These are phyloP conservation scores for Amphicarpaea edgeworthii DNA, from an alignment of 306 rosid species.

Conservation along the genomic window DNA sequence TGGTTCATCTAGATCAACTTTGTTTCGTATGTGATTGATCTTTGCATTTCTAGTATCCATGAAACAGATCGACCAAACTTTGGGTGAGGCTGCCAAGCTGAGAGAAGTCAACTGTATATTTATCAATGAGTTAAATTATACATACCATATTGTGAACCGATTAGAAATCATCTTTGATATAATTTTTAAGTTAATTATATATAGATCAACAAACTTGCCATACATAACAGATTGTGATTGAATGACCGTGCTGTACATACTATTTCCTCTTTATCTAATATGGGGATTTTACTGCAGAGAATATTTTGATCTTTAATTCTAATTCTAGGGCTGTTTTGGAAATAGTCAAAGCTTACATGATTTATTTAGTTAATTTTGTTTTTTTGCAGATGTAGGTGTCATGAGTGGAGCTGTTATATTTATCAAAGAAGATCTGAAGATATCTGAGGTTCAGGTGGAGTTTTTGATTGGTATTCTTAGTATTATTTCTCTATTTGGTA, in stretches of 20 bases:
- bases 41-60: conserved; percentile 3
- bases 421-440: conserved; percentile 87
- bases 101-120: background rate
- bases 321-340: conserved; percentile 4
- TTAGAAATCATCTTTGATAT: background rate
- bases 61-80: conserved; percentile 38
- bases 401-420: conserved; percentile 97
- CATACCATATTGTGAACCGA: too few relatives aligned
- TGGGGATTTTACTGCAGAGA: conserved; percentile 9
- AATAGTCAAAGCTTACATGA: conserved; percentile 15
- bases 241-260: too few relatives aligned
- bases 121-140: background rate
- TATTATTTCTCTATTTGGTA: conserved; percentile 84
- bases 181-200: background rate
- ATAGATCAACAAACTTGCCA: background rate
- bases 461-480: conserved; percentile 87
- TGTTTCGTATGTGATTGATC: conserved; percentile 26
- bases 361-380: conserved; percentile 43
- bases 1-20: conserved; percentile 12
- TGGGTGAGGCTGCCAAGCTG: background rate
- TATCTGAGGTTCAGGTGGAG: conserved; percentile 81
- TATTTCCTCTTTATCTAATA: background rate
- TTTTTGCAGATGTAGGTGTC: conserved; percentile 98
- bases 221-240: too few relatives aligned
- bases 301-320: conserved; percentile 23